Evolutionary conservation across 208 protist genomes (phyloP), one percentile per base, ranked within the genome.

Genomic region (Porcisia hertigi): DNA sequence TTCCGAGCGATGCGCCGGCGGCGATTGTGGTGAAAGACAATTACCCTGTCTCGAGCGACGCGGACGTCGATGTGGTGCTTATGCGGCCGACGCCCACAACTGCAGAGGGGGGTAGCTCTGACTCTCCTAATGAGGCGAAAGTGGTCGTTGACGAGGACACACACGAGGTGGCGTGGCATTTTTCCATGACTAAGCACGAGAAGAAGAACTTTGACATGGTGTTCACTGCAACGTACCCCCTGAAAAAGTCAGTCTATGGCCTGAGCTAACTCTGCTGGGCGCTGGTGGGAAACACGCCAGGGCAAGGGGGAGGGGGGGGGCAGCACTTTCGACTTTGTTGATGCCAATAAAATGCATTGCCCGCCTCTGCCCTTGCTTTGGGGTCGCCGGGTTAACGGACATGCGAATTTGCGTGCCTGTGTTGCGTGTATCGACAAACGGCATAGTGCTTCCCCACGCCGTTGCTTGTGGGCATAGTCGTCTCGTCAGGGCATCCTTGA

Each of bases 11-110:
- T 12, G 47, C 39, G 14, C 75, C 79, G 54, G 62, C 82, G 71
- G 79, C 73, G 34, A 67, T 91, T 59, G 77, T 91, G 59, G 87
- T 91, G 76, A 74, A 73, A 41, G 87, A 91, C 73, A 86, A 91
- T 64, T 91, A 77, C 73, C 87, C 87, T 4, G 70, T 89, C 11
- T 81, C 85, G 11, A 75, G 76, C n/a, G 70, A 87, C 65, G 70
- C 81, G 53, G 79, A 86, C 23, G 71, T 89, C 45, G 71, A 41
- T 36, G 82, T 91, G 74, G 23, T 62, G 63, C 67, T 88, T 71
- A 72, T 71, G 73, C 52, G 77, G 59, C 78, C 77, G 71, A 53
- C 47, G 58, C 54, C 57, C 43, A 76, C 76, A 23, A n/a, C n/a
- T n/a, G 52, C 49, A 39, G 64, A 20, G 1, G 25, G 60, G 57